A percentile compares a stretch with the other conserved stretches of the same genome.
phyloP scores from a whole-genome alignment of 108 stramenopile genomes.

The Nitzschia sp. region DNA sequence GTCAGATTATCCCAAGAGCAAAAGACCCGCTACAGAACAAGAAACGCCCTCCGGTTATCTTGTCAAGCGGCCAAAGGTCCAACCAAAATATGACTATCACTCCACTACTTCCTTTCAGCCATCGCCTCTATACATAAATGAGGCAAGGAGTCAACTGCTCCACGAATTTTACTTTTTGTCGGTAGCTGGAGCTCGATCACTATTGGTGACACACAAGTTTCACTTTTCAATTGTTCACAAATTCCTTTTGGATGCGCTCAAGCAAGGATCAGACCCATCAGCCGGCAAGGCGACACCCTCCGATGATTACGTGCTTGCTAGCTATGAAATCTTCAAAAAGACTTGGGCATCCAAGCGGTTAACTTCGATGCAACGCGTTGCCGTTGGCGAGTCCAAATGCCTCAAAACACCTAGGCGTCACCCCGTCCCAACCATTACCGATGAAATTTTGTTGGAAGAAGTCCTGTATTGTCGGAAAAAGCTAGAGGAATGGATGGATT shows the following conservation, averaged over 20 bases:
- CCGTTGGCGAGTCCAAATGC: slow-evolving; percentile 4
- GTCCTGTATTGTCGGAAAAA: slow-evolving; percentile 31
- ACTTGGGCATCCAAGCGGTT: slow-evolving; percentile 8
- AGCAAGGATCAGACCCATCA: not conserved
- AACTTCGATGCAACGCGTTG: not conserved
- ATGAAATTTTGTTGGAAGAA: slow-evolving; percentile 41
- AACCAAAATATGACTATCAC: slow-evolving; percentile 39
- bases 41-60: not conserved
- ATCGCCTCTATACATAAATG: slow-evolving; percentile 10
- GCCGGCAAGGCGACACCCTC: not conserved
- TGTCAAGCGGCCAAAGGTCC: slow-evolving; percentile 2
- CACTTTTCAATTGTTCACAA: slow-evolving; percentile 40
- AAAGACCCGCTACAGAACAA: not conserved
- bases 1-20: slow-evolving; percentile 29
- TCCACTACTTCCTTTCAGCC: slow-evolving; percentile 36
- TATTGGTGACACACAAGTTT: slow-evolving; percentile 3
- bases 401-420: not conserved
- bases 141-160: slow-evolving; percentile 15
- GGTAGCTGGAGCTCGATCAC: not conserved
- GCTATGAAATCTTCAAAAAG: slow-evolving; percentile 11
- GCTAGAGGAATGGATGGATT: slow-evolving; percentile 37
- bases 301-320: slow-evolving; percentile 12
- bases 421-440: slow-evolving; percentile 10
- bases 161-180: slow-evolving; percentile 39
- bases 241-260: slow-evolving; percentile 15